Evolutionary conservation across 805 yeast species (phyloP).

Genomic region (Saturnispora serradocipensis): DNA sequence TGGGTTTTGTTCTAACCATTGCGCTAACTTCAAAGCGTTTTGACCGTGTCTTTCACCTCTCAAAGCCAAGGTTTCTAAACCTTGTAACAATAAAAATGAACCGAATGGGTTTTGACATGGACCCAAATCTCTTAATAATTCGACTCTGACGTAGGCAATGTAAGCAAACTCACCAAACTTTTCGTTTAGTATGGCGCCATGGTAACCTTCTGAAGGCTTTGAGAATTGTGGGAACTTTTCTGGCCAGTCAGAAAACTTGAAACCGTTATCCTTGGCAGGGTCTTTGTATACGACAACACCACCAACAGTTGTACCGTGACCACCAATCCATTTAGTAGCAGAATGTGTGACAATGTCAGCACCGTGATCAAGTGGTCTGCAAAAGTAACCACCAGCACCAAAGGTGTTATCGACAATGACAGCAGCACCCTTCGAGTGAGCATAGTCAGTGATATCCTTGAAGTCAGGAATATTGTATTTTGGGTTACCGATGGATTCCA

Average conservation of each 20-base stretch:
- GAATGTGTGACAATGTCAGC: conserved; percentile 90
- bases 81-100: conserved; percentile 78
- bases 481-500: conserved; percentile 91
- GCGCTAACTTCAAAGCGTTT: conserved; percentile 75
- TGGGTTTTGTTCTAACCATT: conserved; percentile 55
- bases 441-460: conserved; percentile 60
- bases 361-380: conserved; percentile 79
- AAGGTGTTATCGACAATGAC: conserved; percentile 93
- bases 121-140: conserved; percentile 85
- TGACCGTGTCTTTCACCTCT: conserved; percentile 88
- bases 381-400: conserved; percentile 90
- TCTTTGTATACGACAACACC: conserved; percentile 60
- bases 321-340: conserved; percentile 97
- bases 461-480: conserved; percentile 89
- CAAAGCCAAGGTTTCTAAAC: conserved; percentile 87
- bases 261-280: conserved; percentile 68
- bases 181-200: conserved; percentile 76
- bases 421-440: conserved; percentile 82
- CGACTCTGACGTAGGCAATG: conserved; percentile 73
- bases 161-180: conserved; percentile 75
- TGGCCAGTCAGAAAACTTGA: conserved; percentile 82
- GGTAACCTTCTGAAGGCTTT: conserved; percentile 88
- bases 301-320: conserved; percentile 91
- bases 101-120: conserved; percentile 84
- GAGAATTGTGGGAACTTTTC: conserved; percentile 87